Conservation (phyloP, 139 green algal species). For the Asterochloris sp. region DNA sequence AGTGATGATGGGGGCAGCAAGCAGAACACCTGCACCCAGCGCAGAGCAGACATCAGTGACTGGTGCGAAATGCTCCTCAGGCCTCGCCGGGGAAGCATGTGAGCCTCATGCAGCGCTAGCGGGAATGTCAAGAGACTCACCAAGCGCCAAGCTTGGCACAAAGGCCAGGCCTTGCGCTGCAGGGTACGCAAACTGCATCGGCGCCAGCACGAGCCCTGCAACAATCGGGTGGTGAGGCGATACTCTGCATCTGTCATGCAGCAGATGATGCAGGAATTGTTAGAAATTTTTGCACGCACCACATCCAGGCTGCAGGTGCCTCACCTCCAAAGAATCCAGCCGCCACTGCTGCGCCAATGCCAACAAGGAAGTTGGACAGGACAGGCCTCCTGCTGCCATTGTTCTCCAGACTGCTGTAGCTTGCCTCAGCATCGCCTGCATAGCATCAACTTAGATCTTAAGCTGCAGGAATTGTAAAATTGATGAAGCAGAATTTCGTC, state of each 20-base stretch:
- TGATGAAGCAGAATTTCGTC: no score
- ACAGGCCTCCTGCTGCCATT: neutral
- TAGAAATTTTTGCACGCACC: neutral
- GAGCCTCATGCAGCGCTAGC: neutral
- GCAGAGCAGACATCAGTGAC: neutral
- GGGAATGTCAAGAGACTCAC: neutral
- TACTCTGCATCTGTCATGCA: neutral
- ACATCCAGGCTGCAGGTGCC: neutral
- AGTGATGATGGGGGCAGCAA: constrained; percentile 26
- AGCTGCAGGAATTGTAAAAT: no score
- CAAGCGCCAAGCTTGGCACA: constrained; percentile 36
- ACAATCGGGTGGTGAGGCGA: neutral
- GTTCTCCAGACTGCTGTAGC: neutral
- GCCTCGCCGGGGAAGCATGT: neutral
- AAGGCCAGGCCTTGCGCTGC: constrained; percentile 27
- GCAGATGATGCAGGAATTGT: no score
- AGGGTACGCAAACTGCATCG: constrained; percentile 30
- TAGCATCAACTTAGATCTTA: neutral
- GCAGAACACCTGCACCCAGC: constrained; percentile 19
- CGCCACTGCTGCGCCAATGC: neutral
- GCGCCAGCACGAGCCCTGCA: constrained; percentile 41
- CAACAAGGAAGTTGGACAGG: neutral
- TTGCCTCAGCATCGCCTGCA: neutral
- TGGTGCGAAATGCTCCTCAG: neutral
- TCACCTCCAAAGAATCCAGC: neutral